A percentile compares a stretch with the other conserved stretches of the same genome.
Evolutionary conservation across 192 early-diverging fungal species (phyloP).

Genomic region (Coemansia sp.): DNA sequence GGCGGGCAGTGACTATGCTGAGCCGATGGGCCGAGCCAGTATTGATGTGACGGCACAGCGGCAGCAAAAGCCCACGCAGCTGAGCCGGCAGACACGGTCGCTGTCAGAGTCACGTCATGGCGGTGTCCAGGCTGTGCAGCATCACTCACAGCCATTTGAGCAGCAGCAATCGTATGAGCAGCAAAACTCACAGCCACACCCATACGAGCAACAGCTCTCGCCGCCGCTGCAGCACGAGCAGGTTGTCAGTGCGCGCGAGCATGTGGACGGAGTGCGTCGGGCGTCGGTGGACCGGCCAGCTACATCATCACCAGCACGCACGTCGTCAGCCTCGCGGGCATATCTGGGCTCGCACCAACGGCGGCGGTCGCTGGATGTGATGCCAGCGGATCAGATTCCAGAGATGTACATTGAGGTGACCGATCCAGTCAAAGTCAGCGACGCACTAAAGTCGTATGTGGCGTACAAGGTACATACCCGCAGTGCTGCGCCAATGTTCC

Average conservation of each 20-base stretch:
- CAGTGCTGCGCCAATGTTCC: conserved; percentile 77
- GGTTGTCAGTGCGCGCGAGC: conserved; percentile 25
- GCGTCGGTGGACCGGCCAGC: conserved; percentile 19
- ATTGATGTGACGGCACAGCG: conserved; percentile 20
- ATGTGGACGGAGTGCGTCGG: conserved; percentile 23
- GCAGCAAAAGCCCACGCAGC: conserved; percentile 1
- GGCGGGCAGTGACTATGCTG: conserved; percentile 8
- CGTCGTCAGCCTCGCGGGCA: conserved; percentile 11
- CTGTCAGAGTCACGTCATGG: conserved; percentile 30
- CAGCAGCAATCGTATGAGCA: conserved; percentile 36
- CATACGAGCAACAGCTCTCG: conserved; percentile 52
- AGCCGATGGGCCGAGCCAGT: conserved; percentile 19
- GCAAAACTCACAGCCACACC: conserved; percentile 25
- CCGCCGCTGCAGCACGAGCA: conserved; percentile 45
- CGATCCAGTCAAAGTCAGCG: conserved; percentile 88
- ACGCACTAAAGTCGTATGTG: conserved; percentile 81
- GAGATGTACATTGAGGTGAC: conserved; percentile 66
- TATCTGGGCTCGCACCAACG: conserved; percentile 45
- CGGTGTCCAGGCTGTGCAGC: not conserved
- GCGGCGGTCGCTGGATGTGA: conserved; percentile 42
- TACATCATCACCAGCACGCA: not conserved
- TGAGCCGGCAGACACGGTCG: conserved; percentile 39
- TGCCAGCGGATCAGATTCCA: conserved; percentile 50
- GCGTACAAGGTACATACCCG: conserved; percentile 84
- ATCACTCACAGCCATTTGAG: conserved; percentile 42